These are phyloP conservation scores for Ajuga reptans DNA, from an alignment of 305 asterid genomes.

Conservation along the genomic window DNA sequence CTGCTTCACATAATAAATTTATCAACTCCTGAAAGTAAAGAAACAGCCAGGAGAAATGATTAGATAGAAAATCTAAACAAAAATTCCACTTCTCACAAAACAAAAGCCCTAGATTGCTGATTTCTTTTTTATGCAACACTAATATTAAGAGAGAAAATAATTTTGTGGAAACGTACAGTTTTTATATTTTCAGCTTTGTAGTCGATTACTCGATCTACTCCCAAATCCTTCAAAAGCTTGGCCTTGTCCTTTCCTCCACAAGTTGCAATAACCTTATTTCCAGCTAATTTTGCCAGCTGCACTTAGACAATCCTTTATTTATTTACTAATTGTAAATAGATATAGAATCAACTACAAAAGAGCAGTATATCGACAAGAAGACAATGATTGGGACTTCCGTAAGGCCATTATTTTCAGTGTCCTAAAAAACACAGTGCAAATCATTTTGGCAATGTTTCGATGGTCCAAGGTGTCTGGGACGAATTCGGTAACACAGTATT, in stretches of 20 bases:
- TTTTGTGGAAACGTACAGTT: conserved; percentile 39
- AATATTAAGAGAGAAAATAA: neutral
- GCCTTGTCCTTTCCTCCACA: conserved; percentile 97
- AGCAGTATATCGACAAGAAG: neutral
- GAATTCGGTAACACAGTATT: neutral
- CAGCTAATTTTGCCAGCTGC: conserved; percentile 94
- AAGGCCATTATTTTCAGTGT: neutral
- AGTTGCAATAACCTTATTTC: conserved; percentile 84
- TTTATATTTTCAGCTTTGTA: conserved; percentile 70
- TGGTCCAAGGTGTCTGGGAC: neutral
- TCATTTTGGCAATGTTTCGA: no score
- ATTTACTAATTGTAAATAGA: neutral
- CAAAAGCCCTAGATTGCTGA: neutral
- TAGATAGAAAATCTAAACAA: neutral
- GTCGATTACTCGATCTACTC: conserved; percentile 89
- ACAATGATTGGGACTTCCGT: conserved; percentile 5
- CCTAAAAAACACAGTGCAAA: no score
- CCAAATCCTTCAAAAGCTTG: conserved; percentile 67
- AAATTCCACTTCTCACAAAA: neutral
- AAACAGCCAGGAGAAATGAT: no score
- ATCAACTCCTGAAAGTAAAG: no score
- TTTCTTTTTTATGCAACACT: neutral
- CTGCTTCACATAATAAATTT: no score
- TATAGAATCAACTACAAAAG: neutral
- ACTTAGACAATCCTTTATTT: conserved; percentile 21